These are phyloP conservation scores for Elaeis guineensis DNA, from an alignment of 176 grass and related monocot genomes.

Conservation along the genomic window DNA sequence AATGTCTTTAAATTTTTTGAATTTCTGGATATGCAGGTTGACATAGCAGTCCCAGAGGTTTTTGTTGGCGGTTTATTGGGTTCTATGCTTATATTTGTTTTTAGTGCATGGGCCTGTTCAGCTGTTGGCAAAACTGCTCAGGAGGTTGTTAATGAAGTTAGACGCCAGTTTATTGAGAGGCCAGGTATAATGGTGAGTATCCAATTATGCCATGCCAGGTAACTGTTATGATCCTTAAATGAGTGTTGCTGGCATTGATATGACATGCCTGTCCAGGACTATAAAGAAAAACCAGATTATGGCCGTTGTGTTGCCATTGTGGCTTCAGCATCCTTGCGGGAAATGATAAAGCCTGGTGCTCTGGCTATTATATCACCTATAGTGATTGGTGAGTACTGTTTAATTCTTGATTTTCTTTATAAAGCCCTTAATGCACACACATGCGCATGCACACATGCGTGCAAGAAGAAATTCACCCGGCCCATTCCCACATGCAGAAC, in stretches of 20 bases:
- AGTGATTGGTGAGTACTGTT: slow-evolving; percentile 49
- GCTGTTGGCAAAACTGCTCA: slow-evolving; percentile 99
- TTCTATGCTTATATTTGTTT: slow-evolving; percentile 98
- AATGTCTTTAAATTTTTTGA: neutral
- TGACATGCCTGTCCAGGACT: slow-evolving; percentile 43
- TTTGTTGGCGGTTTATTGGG: slow-evolving; percentile 96
- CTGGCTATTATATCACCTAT: slow-evolving; percentile 96
- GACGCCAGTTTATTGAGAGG: slow-evolving; percentile 98
- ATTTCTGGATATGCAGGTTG: slow-evolving; percentile 55
- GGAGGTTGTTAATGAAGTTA: slow-evolving; percentile 97
- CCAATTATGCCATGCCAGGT: neutral
- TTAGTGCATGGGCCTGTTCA: slow-evolving; percentile 98
- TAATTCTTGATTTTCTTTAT: no score
- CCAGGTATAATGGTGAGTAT: slow-evolving; percentile 96
- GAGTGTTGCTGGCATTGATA: slow-evolving; percentile 6
- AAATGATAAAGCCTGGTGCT: slow-evolving; percentile 96
- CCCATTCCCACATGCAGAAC: no score
- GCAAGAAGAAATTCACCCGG: no score
- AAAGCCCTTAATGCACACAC: no score
- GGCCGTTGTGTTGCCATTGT: slow-evolving; percentile 98
- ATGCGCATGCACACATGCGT: no score
- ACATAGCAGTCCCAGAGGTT: slow-evolving; percentile 91
- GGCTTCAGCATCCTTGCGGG: slow-evolving; percentile 86
- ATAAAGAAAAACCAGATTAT: slow-evolving; percentile 97
- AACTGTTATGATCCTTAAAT: no score